A percentile compares a stretch with the other conserved stretches of the same genome.
Evolutionary conservation across 139 green algal species (phyloP).

Genomic region (Chlamydomonas sp.): DNA sequence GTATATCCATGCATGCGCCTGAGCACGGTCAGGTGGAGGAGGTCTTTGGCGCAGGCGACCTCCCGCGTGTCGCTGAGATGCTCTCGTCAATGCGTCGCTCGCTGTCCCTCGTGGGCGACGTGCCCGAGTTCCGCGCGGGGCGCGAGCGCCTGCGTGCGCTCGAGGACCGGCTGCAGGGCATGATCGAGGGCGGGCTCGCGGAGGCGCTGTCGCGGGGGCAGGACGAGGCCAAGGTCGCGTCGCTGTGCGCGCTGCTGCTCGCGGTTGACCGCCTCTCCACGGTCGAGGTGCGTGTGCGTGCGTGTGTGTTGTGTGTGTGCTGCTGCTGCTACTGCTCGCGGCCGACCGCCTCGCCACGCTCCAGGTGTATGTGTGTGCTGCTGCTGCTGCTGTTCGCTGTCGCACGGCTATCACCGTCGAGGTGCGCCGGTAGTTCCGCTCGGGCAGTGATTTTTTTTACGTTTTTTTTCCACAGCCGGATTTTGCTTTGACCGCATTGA

Average conservation of each 20-base stretch:
- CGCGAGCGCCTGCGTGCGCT: slow-evolving; percentile 48
- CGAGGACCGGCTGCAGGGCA: slow-evolving; percentile 67
- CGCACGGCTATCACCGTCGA: no score
- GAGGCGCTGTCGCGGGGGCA: slow-evolving; percentile 49
- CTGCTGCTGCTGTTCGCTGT: no score
- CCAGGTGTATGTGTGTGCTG: no score
- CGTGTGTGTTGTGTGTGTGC: no score
- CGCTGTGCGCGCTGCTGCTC: slow-evolving; percentile 45
- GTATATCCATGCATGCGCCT: no score
- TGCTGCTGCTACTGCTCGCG: no score
- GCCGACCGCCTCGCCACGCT: no score
- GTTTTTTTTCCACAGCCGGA: no score
- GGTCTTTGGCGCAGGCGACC: slow-evolving; percentile 63
- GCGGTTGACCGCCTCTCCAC: slow-evolving; percentile 38
- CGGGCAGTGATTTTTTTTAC: no score
- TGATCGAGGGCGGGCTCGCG: slow-evolving; percentile 64
- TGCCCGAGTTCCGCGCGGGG: slow-evolving; percentile 64
- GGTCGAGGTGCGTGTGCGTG: no score
- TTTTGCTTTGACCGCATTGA: no score
- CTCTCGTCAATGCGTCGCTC: slow-evolving; percentile 70
- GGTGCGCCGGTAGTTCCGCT: no score
- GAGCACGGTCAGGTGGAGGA: slow-evolving; percentile 53
- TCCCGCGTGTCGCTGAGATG: slow-evolving; percentile 66
- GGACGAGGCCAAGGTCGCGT: slow-evolving; percentile 21
- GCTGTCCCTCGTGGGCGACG: slow-evolving; percentile 56